Conservation (phyloP, 2,329 filamentous ascomycete genomes). For the Nemania abortiva region DNA sequence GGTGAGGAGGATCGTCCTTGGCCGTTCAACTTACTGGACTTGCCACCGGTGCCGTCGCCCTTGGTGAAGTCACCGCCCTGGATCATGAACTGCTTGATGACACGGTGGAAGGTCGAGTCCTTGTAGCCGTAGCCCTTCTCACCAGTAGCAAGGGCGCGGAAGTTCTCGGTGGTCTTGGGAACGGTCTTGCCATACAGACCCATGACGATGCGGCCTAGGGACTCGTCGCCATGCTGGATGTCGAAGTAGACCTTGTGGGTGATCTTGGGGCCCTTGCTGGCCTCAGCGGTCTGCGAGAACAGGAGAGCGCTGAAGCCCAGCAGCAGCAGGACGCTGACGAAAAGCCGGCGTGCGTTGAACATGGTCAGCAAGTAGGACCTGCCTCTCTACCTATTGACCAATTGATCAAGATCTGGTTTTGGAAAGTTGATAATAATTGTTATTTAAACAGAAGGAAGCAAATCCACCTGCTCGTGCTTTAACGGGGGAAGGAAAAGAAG, state of each 20-base stretch:
- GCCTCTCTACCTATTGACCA: conserved; percentile 5
- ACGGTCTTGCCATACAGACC: conserved; percentile 91
- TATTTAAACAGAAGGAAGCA: conserved; percentile 31
- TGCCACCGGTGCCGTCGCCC: conserved; percentile 84
- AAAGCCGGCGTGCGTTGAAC: conserved; percentile 78
- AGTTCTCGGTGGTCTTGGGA: conserved; percentile 80
- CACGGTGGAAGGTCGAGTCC: conserved; percentile 86
- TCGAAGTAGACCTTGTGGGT: conserved; percentile 96
- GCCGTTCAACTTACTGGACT: conserved; percentile 75
- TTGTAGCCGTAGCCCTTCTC: conserved; percentile 89
- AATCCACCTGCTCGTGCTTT: conserved; percentile 30
- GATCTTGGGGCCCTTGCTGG: conserved; percentile 90
- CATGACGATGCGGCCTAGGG: conserved; percentile 80
- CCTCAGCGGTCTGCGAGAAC: conserved; percentile 77
- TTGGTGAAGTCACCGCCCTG: conserved; percentile 91
- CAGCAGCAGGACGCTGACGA: conserved; percentile 73
- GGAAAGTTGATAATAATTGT: background rate
- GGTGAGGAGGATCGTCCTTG: background rate
- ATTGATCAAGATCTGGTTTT: conserved; percentile 24
- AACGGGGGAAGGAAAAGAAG: conserved; percentile 27
- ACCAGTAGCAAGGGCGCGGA: conserved; percentile 83
- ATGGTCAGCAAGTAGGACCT: conserved; percentile 61
- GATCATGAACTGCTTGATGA: conserved; percentile 93
- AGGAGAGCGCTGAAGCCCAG: conserved; percentile 39
- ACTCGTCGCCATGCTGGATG: conserved; percentile 79